Evolutionary conservation across 768 basidiomycete genomes (phyloP), one percentile per base, ranked within the genome.

Genomic region (Boletus pseudo-olivaceus): DNA sequence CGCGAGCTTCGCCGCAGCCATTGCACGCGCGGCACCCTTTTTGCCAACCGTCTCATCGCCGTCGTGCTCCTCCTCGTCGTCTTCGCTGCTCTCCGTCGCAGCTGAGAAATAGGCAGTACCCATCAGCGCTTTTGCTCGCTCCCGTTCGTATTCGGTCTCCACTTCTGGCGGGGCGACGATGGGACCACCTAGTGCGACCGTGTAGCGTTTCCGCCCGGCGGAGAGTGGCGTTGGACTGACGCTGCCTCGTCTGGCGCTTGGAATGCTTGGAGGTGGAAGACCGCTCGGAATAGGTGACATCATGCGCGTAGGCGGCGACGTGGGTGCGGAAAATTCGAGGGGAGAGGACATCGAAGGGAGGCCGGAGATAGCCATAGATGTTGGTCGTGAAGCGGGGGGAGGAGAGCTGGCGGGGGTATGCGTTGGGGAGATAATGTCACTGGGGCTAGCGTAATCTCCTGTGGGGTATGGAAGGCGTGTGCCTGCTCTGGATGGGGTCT

Each of bases 111-210:
- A 72, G 2, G 78, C 76, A 1, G 70, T 76, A 10, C 76, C 77
- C 49, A 75, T 63, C 27, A 70, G 52, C 8, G 61, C 59, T 50
- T 29, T 63, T 15, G 57, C 43, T 14, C 47, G 27, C 49, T 73
- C 72, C 0, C 65, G 70, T 30, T 70, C 65, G 47, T 66, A 64
- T 5, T 68, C 72, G 9, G 62, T 57, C 34, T 60, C 69, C 49
- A 58, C 59, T 45, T 60, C 72, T 29, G 58, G 65, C 54, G 61
- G 68, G 35, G 62, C 73, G 57, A 82, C 78, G 55, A 90, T 83
- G 0, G 88, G 85, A 3, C 82, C 86, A 10, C 89, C 90, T 0
- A 93, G 78, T 1, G 91, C 90, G 32, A 93, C 90, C 0, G 91
- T 93, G 65, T 93, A 93, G 37, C 91, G 78, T 63, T 93, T 93